phyloP scores from a whole-genome alignment of 2,329 filamentous ascomycete species.

The Aspergillus sp. region DNA sequence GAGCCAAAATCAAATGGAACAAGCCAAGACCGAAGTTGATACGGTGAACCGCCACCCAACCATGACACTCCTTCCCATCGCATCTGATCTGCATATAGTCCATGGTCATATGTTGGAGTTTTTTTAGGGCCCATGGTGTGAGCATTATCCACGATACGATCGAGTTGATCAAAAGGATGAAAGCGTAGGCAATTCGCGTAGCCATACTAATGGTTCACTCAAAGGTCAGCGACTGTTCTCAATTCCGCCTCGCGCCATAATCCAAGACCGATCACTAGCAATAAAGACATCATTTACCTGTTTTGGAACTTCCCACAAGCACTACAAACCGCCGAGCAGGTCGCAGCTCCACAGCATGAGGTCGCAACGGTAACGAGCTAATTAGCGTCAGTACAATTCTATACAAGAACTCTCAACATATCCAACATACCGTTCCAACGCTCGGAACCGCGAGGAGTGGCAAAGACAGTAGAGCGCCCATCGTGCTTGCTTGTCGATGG shows the following conservation, averaged over 20 bases:
- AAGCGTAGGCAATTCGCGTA: constrained; percentile 91
- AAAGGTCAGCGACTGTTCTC: constrained; percentile 15
- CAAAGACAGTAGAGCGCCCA: constrained; percentile 88
- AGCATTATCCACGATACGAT: constrained; percentile 99
- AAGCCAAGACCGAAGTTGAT: constrained; percentile 96
- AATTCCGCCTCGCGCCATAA: background rate
- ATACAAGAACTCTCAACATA: constrained; percentile 3
- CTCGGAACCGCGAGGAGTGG: constrained; percentile 85
- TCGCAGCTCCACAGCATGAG: constrained; percentile 94
- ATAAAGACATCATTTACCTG: constrained; percentile 54
- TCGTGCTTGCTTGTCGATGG: constrained; percentile 34
- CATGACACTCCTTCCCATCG: constrained; percentile 82
- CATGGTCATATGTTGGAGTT: constrained; percentile 82
- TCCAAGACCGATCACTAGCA: background rate
- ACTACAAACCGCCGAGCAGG: constrained; percentile 91
- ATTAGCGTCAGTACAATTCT: constrained; percentile 10
- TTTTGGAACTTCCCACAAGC: constrained; percentile 96
- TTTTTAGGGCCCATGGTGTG: constrained; percentile 96
- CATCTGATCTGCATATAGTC: constrained; percentile 96
- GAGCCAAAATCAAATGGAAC: constrained; percentile 81
- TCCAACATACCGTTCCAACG: constrained; percentile 65
- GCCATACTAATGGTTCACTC: constrained; percentile 60
- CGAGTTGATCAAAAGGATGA: constrained; percentile 92
- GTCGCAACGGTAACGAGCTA: constrained; percentile 71
- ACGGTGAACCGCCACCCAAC: constrained; percentile 91